Conservation (phyloP, 2,329 filamentous ascomycete species). For the Fusarium sp. region DNA sequence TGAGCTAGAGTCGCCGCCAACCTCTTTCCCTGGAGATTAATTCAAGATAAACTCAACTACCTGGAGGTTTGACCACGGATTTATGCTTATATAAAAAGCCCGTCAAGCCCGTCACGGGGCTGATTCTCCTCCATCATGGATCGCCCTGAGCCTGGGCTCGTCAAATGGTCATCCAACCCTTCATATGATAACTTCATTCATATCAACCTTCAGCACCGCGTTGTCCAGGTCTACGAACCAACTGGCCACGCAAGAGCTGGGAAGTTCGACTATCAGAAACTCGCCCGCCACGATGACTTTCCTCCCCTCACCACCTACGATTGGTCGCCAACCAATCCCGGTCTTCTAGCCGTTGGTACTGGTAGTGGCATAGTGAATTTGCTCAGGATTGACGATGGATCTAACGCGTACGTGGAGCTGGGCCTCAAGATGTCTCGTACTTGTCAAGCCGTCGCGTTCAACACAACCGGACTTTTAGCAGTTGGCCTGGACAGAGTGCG, state of each 20-base stretch:
- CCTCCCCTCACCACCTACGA: slow-evolving; percentile 72
- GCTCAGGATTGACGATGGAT: slow-evolving; percentile 75
- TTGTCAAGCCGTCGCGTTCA: slow-evolving; percentile 85
- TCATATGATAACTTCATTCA: slow-evolving; percentile 69
- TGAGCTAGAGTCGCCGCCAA: background rate
- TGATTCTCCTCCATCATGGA: slow-evolving; percentile 55
- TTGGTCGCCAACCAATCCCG: slow-evolving; percentile 70
- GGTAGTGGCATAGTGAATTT: slow-evolving; percentile 79
- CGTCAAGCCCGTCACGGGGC: background rate
- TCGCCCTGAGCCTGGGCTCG: slow-evolving; percentile 68
- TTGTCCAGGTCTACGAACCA: slow-evolving; percentile 71
- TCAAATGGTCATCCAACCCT: slow-evolving; percentile 72
- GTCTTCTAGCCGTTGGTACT: slow-evolving; percentile 79
- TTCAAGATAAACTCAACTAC: background rate
- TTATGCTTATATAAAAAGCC: background rate
- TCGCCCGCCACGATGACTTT: slow-evolving; percentile 69
- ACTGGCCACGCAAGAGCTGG: slow-evolving; percentile 66
- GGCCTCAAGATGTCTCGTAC: slow-evolving; percentile 78
- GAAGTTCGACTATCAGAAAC: slow-evolving; percentile 65
- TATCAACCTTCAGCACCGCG: slow-evolving; percentile 70
- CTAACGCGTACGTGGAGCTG: slow-evolving; percentile 71
- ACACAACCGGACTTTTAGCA: slow-evolving; percentile 74
- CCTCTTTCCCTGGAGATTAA: background rate
- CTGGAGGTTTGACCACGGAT: background rate
- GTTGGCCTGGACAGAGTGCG: slow-evolving; percentile 83